These are phyloP conservation scores for Taiwanofungus camphoratus DNA, from an alignment of 1,284 basidiomycete genomes.

Conservation along the genomic window DNA sequence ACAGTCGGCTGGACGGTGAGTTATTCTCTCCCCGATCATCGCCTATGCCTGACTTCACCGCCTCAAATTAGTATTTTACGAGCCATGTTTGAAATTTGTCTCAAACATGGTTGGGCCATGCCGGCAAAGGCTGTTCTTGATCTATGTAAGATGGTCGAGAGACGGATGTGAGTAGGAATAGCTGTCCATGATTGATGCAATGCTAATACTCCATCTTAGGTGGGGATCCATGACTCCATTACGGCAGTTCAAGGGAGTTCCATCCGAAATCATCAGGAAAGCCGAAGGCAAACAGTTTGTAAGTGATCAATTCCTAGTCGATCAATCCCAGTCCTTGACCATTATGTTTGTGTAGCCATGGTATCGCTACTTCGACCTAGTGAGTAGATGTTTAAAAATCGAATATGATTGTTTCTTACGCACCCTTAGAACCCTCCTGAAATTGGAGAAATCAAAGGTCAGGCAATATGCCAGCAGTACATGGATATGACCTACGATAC, in stretches of 20 bases:
- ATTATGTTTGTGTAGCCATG: too few relatives aligned
- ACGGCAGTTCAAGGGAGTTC: slow-evolving; percentile 91
- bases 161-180: slow-evolving; percentile 60
- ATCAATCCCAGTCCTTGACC: too few relatives aligned
- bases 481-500: slow-evolving; percentile 99
- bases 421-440: too few relatives aligned
- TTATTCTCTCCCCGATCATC: slow-evolving; percentile 8
- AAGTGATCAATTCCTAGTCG: too few relatives aligned
- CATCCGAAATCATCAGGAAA: slow-evolving; percentile 82
- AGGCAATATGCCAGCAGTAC: slow-evolving; percentile 95
- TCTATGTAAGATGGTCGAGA: slow-evolving; percentile 97
- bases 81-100: slow-evolving; percentile 97
- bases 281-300: slow-evolving; percentile 98
- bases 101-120: slow-evolving; percentile 97
- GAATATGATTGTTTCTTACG: too few relatives aligned
- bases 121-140: slow-evolving; percentile 90
- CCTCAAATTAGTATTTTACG: slow-evolving; percentile 70
- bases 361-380: too few relatives aligned
- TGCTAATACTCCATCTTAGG: slow-evolving; percentile 35
- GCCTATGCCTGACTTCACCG: background rate
- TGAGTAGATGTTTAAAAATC: too few relatives aligned
- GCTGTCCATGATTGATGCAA: background rate
- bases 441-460: slow-evolving; percentile 98
- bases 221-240: slow-evolving; percentile 98
- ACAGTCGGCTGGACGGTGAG: slow-evolving; percentile 82